A percentile compares a stretch with the other conserved stretches of the same genome.
These are phyloP conservation scores for Helminthosporium solani DNA, from an alignment of 2,329 filamentous ascomycete genomes.

Conservation along the genomic window DNA sequence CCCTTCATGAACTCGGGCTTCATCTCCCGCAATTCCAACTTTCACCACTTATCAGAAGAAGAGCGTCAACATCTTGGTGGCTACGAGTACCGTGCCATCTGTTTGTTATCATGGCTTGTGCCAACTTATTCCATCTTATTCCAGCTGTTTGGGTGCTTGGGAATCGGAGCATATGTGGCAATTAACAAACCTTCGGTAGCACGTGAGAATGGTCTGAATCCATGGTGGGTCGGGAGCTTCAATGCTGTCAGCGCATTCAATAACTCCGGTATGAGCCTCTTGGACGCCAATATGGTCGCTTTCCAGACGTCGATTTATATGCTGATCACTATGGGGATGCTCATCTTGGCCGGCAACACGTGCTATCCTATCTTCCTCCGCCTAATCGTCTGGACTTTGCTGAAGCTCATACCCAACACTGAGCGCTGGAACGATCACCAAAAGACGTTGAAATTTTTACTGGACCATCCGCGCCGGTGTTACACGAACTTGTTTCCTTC, in stretches of 20 bases:
- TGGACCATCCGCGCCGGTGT: conserved; percentile 63
- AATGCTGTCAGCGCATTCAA: conserved; percentile 64
- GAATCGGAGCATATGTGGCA: conserved; percentile 43
- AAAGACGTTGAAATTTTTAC: conserved; percentile 56
- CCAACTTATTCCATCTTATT: conserved; percentile 17
- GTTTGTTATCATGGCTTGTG: conserved; percentile 51
- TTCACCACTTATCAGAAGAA: conserved; percentile 45
- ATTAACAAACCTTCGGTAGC: conserved; percentile 45
- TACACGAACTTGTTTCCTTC: conserved; percentile 64
- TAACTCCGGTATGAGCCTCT: conserved; percentile 56
- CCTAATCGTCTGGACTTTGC: conserved; percentile 57
- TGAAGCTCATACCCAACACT: conserved; percentile 45
- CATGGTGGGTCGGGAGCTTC: conserved; percentile 59
- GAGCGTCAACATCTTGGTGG: conserved; percentile 51
- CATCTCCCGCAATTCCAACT: conserved; percentile 51
- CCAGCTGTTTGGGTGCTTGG: conserved; percentile 14
- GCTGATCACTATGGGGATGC: conserved; percentile 50
- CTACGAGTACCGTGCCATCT: conserved; percentile 53
- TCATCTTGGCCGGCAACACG: conserved; percentile 55
- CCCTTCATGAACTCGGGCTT: conserved; percentile 18
- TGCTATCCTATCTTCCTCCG: conserved; percentile 60
- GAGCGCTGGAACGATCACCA: conserved; percentile 45
- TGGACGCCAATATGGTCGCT: conserved; percentile 57
- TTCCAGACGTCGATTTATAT: conserved; percentile 52
- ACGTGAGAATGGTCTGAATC: conserved; percentile 44